Evolutionary conservation across 768 basidiomycete genomes (phyloP).

Genomic region (Pulveroboletus ravenelii): DNA sequence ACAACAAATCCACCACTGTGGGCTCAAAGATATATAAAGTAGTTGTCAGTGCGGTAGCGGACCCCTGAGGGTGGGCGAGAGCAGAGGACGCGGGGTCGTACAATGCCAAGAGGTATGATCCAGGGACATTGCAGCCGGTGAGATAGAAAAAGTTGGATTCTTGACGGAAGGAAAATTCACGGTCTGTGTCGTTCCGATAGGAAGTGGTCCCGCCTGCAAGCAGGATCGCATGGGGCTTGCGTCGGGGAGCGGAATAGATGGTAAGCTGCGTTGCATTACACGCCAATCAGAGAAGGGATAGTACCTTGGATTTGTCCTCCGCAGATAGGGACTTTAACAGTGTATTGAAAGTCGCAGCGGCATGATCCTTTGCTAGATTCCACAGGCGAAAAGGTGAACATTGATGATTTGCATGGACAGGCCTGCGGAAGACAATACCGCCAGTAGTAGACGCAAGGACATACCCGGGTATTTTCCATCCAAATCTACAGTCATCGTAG

Average conservation of each 20-base stretch:
- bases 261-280: not conserved
- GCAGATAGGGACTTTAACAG: constrained; percentile 47
- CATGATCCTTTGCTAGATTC: constrained; percentile 46
- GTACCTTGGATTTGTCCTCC: constrained; percentile 50
- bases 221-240: constrained; percentile 64
- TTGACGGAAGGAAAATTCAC: constrained; percentile 66
- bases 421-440: not conserved
- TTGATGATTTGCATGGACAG: not conserved
- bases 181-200: constrained; percentile 80
- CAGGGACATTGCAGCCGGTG: constrained; percentile 72
- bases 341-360: constrained; percentile 47
- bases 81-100: constrained; percentile 38
- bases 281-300: not conserved
- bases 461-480: constrained; percentile 22
- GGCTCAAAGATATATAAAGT: constrained; percentile 78
- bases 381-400: not conserved
- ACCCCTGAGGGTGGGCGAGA: constrained; percentile 34
- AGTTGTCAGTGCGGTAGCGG: constrained; percentile 34
- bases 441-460: not conserved
- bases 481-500: constrained; percentile 8
- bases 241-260: not conserved
- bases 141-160: constrained; percentile 91
- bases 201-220: constrained; percentile 59
- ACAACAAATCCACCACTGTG: constrained; percentile 73
- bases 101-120: constrained; percentile 59